Evolutionary conservation across 2,329 filamentous ascomycete genomes (phyloP).

Genomic region (Talaromyces sp.): DNA sequence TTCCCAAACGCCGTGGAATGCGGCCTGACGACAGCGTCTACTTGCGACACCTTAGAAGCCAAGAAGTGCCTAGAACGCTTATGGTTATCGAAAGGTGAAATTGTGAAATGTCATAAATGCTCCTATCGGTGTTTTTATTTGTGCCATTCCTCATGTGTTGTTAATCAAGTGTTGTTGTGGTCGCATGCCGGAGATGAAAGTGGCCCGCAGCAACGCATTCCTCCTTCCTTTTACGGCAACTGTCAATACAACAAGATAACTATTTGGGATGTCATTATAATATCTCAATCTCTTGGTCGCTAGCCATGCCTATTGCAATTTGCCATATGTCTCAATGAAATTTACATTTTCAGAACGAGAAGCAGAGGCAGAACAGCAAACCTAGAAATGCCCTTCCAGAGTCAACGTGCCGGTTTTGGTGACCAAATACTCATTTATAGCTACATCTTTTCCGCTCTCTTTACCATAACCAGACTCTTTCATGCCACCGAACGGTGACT

Average conservation of each 20-base stretch:
- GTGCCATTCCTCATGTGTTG: not conserved
- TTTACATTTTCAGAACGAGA: not conserved
- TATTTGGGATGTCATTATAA: too few relatives aligned
- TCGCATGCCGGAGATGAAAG: not conserved
- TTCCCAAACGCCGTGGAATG: not conserved
- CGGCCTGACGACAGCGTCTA: not conserved
- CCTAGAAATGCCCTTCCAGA: constrained; percentile 12
- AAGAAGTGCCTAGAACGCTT: not conserved
- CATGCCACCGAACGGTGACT: constrained; percentile 62
- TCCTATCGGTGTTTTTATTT: not conserved
- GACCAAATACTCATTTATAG: constrained; percentile 34
- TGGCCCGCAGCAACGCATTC: not conserved
- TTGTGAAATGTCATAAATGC: not conserved
- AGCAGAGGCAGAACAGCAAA: not conserved
- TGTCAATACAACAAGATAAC: too few relatives aligned
- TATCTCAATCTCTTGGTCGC: too few relatives aligned
- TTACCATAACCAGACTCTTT: constrained; percentile 65
- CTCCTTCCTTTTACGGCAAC: not conserved
- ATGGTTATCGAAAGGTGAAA: not conserved
- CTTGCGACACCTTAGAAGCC: not conserved
- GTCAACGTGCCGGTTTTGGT: constrained; percentile 43
- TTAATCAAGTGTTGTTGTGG: not conserved
- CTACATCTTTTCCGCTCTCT: constrained; percentile 48
- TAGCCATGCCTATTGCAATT: not conserved
- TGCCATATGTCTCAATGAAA: not conserved